Conservation (phyloP, 2,329 filamentous ascomycete species). For the Paecilomyces fulvus region DNA sequence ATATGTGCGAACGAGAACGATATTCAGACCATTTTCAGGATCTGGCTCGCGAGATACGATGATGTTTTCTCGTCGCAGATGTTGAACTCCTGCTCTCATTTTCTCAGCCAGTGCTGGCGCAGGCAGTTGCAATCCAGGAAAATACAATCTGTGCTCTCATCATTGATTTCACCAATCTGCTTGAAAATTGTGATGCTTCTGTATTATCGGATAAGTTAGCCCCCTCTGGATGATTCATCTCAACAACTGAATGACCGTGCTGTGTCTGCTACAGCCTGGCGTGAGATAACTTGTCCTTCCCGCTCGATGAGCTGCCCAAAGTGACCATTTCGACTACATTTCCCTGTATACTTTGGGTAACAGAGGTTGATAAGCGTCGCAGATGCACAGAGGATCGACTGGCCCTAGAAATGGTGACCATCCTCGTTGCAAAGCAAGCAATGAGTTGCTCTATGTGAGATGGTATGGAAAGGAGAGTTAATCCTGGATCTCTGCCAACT, state of each 20-base stretch:
- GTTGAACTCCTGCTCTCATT: neutral
- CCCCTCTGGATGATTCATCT: neutral
- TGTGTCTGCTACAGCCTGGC: neutral
- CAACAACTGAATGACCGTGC: neutral
- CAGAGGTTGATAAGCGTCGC: neutral
- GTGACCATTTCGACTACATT: neutral
- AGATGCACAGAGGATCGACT: neutral
- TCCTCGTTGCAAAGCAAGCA: neutral
- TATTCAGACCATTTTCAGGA: neutral
- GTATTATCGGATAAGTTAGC: neutral
- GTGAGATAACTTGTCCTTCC: neutral
- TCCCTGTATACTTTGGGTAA: neutral
- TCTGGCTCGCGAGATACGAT: neutral
- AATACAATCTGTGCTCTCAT: neutral
- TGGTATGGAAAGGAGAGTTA: neutral
- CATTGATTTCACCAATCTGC: neutral
- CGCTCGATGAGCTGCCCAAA: too few species aligned
- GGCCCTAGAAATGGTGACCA: neutral
- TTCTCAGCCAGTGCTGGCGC: neutral
- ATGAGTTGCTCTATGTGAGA: neutral
- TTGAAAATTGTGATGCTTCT: neutral
- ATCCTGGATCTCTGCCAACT: neutral
- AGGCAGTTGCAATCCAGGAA: neutral
- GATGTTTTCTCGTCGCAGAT: neutral
- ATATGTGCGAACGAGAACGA: neutral